Conservation (phyloP, 2,329 filamentous ascomycete genomes). For the Colletotrichum sp. region DNA sequence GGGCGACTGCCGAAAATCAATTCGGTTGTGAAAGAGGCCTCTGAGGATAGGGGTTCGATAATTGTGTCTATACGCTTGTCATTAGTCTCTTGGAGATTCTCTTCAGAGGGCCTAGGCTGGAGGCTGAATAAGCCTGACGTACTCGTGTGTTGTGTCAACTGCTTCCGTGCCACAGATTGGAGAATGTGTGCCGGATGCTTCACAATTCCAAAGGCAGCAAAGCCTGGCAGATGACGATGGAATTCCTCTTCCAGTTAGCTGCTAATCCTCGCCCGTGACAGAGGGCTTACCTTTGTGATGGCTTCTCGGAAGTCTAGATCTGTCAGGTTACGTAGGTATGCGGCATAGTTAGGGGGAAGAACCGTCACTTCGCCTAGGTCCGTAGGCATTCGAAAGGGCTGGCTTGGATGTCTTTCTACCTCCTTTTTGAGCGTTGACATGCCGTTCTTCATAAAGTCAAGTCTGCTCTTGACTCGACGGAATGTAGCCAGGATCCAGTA, state of each 20-base stretch:
- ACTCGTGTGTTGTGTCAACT: background rate
- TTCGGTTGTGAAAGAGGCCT: background rate
- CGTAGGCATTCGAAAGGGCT: background rate
- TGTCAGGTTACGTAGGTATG: background rate
- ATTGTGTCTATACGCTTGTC: background rate
- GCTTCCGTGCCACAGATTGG: background rate
- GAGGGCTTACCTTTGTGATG: background rate
- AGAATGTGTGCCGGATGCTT: background rate
- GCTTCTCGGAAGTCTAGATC: background rate
- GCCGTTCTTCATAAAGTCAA: background rate
- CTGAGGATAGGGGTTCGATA: background rate
- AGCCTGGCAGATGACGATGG: background rate
- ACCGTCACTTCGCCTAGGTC: background rate
- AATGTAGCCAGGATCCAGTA: background rate
- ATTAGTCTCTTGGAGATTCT: background rate
- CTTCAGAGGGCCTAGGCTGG: background rate
- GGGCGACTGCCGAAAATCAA: background rate
- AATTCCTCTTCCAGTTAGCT: background rate
- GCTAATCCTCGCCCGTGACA: rapidly evolving
- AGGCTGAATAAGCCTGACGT: background rate
- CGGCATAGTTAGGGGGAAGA: background rate
- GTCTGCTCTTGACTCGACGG: background rate
- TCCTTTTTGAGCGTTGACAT: background rate
- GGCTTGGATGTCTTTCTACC: background rate
- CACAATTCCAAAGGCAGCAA: background rate